phyloP scores from a whole-genome alignment of 164 flowering plant genomes.

The Tetrastigma voinierianum region DNA sequence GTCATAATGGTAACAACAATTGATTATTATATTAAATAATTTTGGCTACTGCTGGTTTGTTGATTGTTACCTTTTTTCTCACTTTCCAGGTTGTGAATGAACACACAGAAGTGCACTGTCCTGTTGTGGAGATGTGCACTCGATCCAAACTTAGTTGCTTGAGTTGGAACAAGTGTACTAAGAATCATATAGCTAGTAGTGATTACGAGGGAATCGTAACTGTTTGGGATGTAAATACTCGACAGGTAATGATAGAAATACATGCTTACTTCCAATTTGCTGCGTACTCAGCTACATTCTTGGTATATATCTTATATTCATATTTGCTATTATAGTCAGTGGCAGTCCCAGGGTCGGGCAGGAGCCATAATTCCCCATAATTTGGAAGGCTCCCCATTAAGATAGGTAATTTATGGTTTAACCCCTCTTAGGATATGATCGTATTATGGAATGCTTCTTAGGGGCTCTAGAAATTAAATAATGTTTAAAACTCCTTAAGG shows the following conservation, averaged over 20 bases:
- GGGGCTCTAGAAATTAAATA: too few relatives aligned
- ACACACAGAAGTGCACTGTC: slow-evolving; percentile 77
- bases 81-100: slow-evolving; percentile 80
- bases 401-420: too few relatives aligned
- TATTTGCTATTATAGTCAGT: too few relatives aligned
- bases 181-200: slow-evolving; percentile 86
- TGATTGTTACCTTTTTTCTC: background rate
- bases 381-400: too few relatives aligned
- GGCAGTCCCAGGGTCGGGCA: too few relatives aligned
- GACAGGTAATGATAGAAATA: slow-evolving; percentile 51
- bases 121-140: slow-evolving; percentile 90
- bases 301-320: background rate
- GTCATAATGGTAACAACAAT: too few relatives aligned
- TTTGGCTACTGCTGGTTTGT: slow-evolving; percentile 1
- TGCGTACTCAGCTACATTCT: background rate
- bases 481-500: too few relatives aligned
- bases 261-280: background rate
- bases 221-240: slow-evolving; percentile 94
- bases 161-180: slow-evolving; percentile 90
- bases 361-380: too few relatives aligned
- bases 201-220: slow-evolving; percentile 97
- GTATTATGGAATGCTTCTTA: too few relatives aligned
- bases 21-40: background rate
- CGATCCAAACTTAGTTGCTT: slow-evolving; percentile 94
- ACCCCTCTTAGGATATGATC: too few relatives aligned